Base-by-base conservation (phyloP, 345 rosid species). In the Triadica sebifera region DNA sequence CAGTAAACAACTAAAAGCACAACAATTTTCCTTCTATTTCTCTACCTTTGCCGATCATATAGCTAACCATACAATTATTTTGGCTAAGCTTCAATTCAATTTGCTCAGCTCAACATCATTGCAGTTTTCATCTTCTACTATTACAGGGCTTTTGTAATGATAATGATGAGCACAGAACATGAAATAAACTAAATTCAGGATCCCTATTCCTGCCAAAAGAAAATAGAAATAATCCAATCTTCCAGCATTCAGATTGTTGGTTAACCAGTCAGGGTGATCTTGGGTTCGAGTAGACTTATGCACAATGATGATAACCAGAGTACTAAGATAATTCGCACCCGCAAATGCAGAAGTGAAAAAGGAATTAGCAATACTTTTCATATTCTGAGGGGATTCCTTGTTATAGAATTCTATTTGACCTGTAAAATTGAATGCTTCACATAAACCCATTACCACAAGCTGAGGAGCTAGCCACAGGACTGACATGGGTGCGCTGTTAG, bases 351-450 rank as follows among this genome's bases (percentile, higher is more conserved):
- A 76, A 66, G 4, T 70, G 72, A 6, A 84, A 53, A 0, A 84
- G 67, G 85, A 49, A 67, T 80, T 86, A 0, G 71, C 83, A 0
- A 80, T 43, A n/a, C 89, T 86, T 69, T 75, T 81, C 85, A 86
- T 84, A 43, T 78, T 64, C 6, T 80, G 81, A n/a, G 85, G 89
- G 10, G 81, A 86, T 69, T 86, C 79, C 70, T 60, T 76, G 77
- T 86, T 86, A 16, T 69, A 86, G 41, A 86, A 84, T 59, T 86
- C 86, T 11, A 78, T 80, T 12, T 75, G 81, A 10, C 86, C 89
- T 1, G 78, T 65, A 1, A 71, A 19, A 6, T 47, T 41, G 68
- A 79, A 83, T 12, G 82, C 79, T 66, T 85, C 86, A 15, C 76
- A 75, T 0, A 83, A 63, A 1, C 85, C 85, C 71, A 81, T 70